phyloP scores from a whole-genome alignment of 305 asterid genomes.

The Withania somnifera region DNA sequence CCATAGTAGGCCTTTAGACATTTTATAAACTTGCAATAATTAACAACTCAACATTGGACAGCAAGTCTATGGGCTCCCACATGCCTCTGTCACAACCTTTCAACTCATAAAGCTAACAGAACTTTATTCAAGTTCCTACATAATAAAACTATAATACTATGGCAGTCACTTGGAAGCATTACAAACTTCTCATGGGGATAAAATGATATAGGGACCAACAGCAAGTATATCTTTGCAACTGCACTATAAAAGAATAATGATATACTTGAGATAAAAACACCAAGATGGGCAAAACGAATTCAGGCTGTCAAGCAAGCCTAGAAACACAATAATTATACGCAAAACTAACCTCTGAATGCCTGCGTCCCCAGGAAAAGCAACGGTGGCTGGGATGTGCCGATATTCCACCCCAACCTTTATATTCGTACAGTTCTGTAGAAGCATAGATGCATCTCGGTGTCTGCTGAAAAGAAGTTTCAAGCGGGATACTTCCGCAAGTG shows the following conservation, averaged over 20 bases:
- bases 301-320: not conserved
- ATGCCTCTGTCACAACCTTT: not conserved
- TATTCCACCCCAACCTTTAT: constrained; percentile 56
- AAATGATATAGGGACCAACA: not conserved
- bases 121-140: not conserved
- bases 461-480: constrained; percentile 64
- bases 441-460: constrained; percentile 58
- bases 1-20: not conserved
- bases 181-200: not conserved
- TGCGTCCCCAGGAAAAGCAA: constrained; percentile 64
- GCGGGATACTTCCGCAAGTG: constrained; percentile 76
- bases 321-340: not conserved
- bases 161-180: not conserved
- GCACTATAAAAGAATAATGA: not conserved
- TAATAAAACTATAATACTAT: not conserved
- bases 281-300: not conserved
- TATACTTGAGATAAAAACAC: not conserved
- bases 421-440: constrained; percentile 62
- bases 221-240: not conserved
- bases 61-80: not conserved
- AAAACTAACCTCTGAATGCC: constrained; percentile 65
- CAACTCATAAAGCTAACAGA: not conserved
- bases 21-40: not conserved
- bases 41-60: not conserved
- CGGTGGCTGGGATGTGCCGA: constrained; percentile 45